Evolutionary conservation across 768 basidiomycete genomes (phyloP).

Genomic region (Mycena indigotica): DNA sequence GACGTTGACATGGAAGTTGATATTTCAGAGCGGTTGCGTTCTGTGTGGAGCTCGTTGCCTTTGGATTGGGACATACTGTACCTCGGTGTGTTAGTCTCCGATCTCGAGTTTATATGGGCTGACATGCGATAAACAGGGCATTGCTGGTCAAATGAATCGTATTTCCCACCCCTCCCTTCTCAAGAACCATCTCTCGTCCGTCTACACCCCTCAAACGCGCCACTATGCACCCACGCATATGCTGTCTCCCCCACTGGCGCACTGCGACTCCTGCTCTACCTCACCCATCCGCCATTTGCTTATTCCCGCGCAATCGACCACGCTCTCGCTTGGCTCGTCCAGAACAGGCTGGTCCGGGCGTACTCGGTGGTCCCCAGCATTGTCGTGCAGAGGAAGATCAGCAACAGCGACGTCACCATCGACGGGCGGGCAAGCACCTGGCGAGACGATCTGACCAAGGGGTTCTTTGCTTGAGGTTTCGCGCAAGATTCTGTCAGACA

Average conservation of each 20-base stretch:
- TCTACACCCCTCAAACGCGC: conserved; percentile 59
- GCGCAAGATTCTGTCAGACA: too few relatives aligned
- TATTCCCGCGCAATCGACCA: conserved; percentile 81
- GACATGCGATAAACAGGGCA: conserved; percentile 55
- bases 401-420: conserved; percentile 52
- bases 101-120: not conserved
- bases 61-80: conserved; percentile 73
- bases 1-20: conserved; percentile 79
- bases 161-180: conserved; percentile 38
- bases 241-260: conserved; percentile 62
- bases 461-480: too few relatives aligned
- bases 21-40: conserved; percentile 41
- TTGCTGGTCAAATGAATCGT: conserved; percentile 75
- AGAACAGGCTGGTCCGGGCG: conserved; percentile 52
- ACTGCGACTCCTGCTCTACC: conserved; percentile 57
- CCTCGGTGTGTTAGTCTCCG: conserved; percentile 48
- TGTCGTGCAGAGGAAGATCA: conserved; percentile 63
- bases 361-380: conserved; percentile 71
- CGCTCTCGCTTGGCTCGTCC: conserved; percentile 67
- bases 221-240: conserved; percentile 77
- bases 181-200: conserved; percentile 4
- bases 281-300: conserved; percentile 66
- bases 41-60: conserved; percentile 57
- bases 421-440: not conserved
- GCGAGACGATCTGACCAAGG: not conserved